These are phyloP conservation scores for Globisporangium nunn DNA, from an alignment of 352 stramenopile genomes.

Conservation along the genomic window DNA sequence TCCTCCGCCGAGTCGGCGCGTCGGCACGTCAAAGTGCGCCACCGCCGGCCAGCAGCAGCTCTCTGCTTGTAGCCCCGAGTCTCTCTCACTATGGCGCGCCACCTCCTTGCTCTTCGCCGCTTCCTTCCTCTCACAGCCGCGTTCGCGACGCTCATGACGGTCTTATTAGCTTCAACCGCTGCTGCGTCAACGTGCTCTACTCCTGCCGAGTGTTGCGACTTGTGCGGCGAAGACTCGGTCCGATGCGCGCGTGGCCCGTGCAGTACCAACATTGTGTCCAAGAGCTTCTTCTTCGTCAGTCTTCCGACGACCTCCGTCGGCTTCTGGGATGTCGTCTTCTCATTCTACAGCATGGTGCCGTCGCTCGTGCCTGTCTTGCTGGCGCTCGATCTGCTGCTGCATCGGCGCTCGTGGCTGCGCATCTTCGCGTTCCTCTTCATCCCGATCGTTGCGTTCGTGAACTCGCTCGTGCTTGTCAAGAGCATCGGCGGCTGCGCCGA, in stretches of 20 bases:
- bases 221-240: conserved; percentile 35
- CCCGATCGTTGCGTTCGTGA: conserved; percentile 37
- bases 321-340: conserved; percentile 46
- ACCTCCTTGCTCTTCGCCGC: background rate
- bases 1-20: no score
- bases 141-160: background rate
- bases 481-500: conserved; percentile 36
- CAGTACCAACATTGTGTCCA: conserved; percentile 33
- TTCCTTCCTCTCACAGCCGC: background rate
- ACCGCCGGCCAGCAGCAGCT: no score
- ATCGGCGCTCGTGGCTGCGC: conserved; percentile 32
- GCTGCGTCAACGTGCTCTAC: background rate
- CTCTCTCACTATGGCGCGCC: no score
- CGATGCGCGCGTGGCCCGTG: conserved; percentile 46
- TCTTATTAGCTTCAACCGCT: background rate
- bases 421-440: conserved; percentile 48
- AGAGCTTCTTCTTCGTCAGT: conserved; percentile 48
- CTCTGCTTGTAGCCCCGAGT: no score
- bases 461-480: conserved; percentile 28
- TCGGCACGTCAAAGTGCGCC: no score
- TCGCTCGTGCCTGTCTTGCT: conserved; percentile 36
- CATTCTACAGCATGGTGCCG: conserved; percentile 51
- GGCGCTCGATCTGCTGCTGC: conserved; percentile 32
- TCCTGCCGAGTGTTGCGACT: conserved; percentile 31
- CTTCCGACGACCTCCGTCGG: conserved; percentile 22